Base-by-base conservation (phyloP, 1,284 basidiomycete species). In the Puccinia novopanici region DNA sequence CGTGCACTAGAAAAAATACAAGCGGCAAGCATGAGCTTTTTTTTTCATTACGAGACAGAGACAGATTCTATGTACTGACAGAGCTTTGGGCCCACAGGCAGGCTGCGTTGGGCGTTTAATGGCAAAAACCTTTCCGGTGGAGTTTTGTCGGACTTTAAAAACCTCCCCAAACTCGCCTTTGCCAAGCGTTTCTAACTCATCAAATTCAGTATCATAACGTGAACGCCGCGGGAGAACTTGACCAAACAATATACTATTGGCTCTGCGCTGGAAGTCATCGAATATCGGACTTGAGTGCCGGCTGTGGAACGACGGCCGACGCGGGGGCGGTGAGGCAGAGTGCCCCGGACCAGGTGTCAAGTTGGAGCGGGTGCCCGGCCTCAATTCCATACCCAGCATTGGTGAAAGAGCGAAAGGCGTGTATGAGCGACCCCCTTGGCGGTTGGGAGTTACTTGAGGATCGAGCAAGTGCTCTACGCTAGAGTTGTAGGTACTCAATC, bases 61-160 rank as follows among this genome's bases (percentile, higher is more conserved):
- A n/a, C 40, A 48, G n/a, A 27, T 22, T n/a, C 40, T 42, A 19
- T 68, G 75, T 80, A 89, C 91, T 86, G 86, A 95, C 92, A 94
- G 89, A 87, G 98, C 96, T 85, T 92, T 91, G 55, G 90, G 91
- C 52, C 97, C 97, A 84, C 93, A 92, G 84, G 98, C 96, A 50
- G 91, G 90, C 9, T 87, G 86, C 87, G 97, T 95, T 74, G 93
- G 95, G 86, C 92, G 92, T 89, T 99, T 99, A 84, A 99, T 91
- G 2, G 97, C 97, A 86, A 89, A 97, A 30, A 93, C 87, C 63
- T 88, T 88, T 22, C 88, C 88, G 48, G 76, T 71, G 19, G 13
- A 42, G 24, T 40, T n/a, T 42, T 71, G 67, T n/a, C 52, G 50
- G 50, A 61, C 78, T 73, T 73, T 80, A 27, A 65, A 54, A 40